Percentiles rank a stretch among this genome's conserved stretches.
Conservation (phyloP, 2,329 filamentous ascomycete genomes). For the Apiospora marii region DNA sequence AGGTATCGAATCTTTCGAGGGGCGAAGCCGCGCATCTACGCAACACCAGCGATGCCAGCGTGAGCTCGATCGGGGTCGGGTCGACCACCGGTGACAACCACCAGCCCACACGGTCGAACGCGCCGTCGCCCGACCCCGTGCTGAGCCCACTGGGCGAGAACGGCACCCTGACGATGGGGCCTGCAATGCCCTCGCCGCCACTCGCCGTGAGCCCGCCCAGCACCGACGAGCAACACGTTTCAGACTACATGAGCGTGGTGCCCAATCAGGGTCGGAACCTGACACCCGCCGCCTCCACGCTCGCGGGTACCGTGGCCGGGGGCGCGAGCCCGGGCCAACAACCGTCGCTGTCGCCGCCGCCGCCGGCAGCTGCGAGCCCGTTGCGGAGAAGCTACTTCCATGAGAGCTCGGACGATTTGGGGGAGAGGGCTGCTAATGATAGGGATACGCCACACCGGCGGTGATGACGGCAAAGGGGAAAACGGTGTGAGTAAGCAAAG, state of each 20-base stretch:
- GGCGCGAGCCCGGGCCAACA: slow-evolving; percentile 1
- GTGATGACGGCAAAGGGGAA: neutral
- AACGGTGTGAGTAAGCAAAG: neutral
- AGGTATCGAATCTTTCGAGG: slow-evolving; percentile 51
- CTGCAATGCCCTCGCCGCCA: neutral
- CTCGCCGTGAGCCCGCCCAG: slow-evolving; percentile 41
- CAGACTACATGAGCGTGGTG: slow-evolving; percentile 38
- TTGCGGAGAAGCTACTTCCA: slow-evolving; percentile 51
- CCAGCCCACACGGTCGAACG: neutral
- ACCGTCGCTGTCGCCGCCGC: slow-evolving; percentile 28
- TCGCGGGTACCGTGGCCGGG: slow-evolving; percentile 27
- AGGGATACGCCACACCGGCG: neutral
- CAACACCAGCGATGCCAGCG: slow-evolving; percentile 51
- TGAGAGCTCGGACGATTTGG: slow-evolving; percentile 52
- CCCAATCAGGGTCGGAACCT: neutral
- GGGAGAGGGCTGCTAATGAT: slow-evolving; percentile 30
- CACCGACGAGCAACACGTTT: slow-evolving; percentile 31
- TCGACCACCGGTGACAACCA: neutral
- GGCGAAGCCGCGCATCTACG: slow-evolving; percentile 50
- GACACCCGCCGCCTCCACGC: neutral
- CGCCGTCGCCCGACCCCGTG: neutral
- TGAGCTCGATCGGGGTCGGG: slow-evolving; percentile 40
- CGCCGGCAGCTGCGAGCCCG: slow-evolving; percentile 32
- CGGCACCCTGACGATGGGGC: neutral
- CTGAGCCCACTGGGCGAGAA: neutral